Evolutionary conservation across 2,329 filamentous ascomycete genomes (phyloP).

Genomic region (Talaromyces sp.): DNA sequence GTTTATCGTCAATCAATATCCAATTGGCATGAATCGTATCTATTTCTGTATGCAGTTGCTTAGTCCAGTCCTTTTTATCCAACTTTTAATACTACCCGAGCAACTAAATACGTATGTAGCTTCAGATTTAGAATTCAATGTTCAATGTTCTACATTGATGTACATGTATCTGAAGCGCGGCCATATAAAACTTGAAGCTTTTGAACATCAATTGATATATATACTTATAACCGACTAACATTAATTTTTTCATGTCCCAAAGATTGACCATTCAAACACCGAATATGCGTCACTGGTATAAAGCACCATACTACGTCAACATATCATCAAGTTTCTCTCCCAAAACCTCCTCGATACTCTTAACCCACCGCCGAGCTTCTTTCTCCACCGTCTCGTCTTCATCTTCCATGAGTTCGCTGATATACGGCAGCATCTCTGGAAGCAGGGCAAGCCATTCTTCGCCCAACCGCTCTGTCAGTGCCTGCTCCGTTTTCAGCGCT

Average conservation of each 20-base stretch:
- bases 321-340: conserved; percentile 89
- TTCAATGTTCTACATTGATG: too few relatives aligned
- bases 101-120: too few relatives aligned
- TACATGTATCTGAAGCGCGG: too few relatives aligned
- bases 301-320: conserved; percentile 60
- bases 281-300: neutral
- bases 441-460: conserved; percentile 91
- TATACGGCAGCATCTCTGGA: conserved; percentile 93
- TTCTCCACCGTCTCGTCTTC: conserved; percentile 90
- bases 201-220: neutral
- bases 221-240: neutral
- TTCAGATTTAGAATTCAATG: too few relatives aligned
- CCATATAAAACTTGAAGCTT: neutral
- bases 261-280: neutral
- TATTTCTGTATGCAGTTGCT: too few relatives aligned
- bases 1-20: too few relatives aligned
- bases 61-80: too few relatives aligned
- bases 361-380: conserved; percentile 86
- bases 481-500: conserved; percentile 75
- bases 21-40: too few relatives aligned
- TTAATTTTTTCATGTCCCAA: neutral
- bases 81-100: too few relatives aligned
- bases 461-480: conserved; percentile 71
- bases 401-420: conserved; percentile 93
- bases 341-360: conserved; percentile 79